Percentiles rank a stretch among this genome's conserved stretches.
Conservation (phyloP, 192 early-diverging fungal genomes). For the Coemansia sp. region DNA sequence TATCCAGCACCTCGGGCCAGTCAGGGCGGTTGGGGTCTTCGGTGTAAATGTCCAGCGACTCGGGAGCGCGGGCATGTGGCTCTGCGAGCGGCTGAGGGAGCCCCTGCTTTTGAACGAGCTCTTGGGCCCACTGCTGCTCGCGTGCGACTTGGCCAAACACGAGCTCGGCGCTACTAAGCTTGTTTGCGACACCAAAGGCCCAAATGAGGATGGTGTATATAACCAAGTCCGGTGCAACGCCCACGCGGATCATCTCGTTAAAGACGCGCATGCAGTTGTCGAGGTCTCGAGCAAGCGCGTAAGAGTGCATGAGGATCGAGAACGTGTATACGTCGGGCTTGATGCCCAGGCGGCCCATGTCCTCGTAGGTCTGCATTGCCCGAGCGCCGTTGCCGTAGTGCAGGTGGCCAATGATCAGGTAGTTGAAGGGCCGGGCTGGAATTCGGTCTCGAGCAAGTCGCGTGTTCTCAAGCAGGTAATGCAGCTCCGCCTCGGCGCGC, state of each 20-base stretch:
- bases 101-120: neutral
- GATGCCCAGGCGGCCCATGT: conserved; percentile 79
- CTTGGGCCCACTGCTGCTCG: conserved; percentile 39
- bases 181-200: conserved; percentile 27
- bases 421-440: conserved; percentile 50
- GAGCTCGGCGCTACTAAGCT: conserved; percentile 28
- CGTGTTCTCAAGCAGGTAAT: conserved; percentile 28
- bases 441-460: conserved; percentile 31
- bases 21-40: conserved; percentile 17
- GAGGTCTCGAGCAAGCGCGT: conserved; percentile 72
- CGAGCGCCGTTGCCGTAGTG: conserved; percentile 61
- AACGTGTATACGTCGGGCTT: conserved; percentile 75
- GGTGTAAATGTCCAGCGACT: conserved; percentile 35
- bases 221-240: conserved; percentile 38
- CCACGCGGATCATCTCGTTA: conserved; percentile 60
- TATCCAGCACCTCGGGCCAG: neutral
- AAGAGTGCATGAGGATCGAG: conserved; percentile 75
- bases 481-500: conserved; percentile 40
- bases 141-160: conserved; percentile 40
- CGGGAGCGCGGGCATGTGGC: conserved; percentile 4
- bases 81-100: neutral
- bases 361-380: conserved; percentile 71
- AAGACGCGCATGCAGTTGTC: conserved; percentile 65
- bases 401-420: conserved; percentile 43
- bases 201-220: conserved; percentile 52